phyloP scores from a whole-genome alignment of 2,329 filamentous ascomycete species.

The Ceratocystiopsis sp. region DNA sequence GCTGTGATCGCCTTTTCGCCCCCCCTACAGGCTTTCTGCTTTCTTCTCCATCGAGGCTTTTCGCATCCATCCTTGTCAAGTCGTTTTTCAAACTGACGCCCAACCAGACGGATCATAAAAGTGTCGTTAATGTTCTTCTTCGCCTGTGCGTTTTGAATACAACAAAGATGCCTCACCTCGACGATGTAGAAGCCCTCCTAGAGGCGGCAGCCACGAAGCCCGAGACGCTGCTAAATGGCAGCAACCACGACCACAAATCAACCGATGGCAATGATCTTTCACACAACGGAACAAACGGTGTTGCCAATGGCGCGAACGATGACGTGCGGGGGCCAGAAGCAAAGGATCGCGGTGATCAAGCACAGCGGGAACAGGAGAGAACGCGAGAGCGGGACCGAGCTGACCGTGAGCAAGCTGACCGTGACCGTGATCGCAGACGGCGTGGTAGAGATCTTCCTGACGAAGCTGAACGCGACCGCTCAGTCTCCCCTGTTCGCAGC shows the following conservation, averaged over 20 bases:
- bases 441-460: conserved; percentile 9
- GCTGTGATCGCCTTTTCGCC: too few species aligned
- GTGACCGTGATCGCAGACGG: conserved; percentile 22
- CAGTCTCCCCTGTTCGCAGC: conserved; percentile 44
- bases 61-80: too few species aligned
- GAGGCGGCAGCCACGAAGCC: conserved; percentile 48
- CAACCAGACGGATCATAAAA: too few species aligned
- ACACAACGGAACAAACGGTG: conserved; percentile 4
- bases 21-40: too few species aligned
- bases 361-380: conserved; percentile 15
- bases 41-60: too few species aligned
- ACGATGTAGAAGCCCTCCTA: conserved; percentile 70
- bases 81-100: too few species aligned
- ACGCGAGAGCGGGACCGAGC: conserved; percentile 10
- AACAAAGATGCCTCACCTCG: conserved; percentile 44
- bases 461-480: conserved; percentile 30
- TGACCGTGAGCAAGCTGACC: conserved; percentile 18
- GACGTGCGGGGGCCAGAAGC: conserved; percentile 1
- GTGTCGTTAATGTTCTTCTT: too few species aligned
- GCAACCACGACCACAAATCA: conserved; percentile 24
- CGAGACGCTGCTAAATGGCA: conserved; percentile 18
- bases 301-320: not conserved
- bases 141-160: conserved; percentile 1
- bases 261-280: conserved; percentile 9
- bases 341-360: conserved; percentile 21